Evolutionary conservation across 805 yeast genomes (phyloP).

Genomic region (Spathaspora sp.): DNA sequence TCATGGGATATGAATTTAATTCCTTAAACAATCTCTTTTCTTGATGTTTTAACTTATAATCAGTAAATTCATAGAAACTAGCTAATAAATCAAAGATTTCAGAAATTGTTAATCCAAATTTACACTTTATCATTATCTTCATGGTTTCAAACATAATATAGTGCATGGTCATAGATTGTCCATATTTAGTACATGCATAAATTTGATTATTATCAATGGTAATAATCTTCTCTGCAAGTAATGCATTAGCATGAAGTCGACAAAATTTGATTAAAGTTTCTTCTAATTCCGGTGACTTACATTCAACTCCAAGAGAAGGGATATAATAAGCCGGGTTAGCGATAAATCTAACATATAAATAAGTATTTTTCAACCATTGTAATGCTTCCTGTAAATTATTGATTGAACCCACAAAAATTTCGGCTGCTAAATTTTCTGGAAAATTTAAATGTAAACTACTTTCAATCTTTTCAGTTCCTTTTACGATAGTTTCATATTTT

Average conservation of each 20-base stretch:
- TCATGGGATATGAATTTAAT: slow-evolving; percentile 36
- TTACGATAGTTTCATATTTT: slow-evolving; percentile 38
- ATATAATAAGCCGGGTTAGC: slow-evolving; percentile 40
- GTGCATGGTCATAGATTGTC: slow-evolving; percentile 47
- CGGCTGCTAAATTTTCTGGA: slow-evolving; percentile 14
- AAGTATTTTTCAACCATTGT: slow-evolving; percentile 46
- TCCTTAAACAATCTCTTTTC: slow-evolving; percentile 45
- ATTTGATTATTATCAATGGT: slow-evolving; percentile 6
- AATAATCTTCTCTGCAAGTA: slow-evolving; percentile 29
- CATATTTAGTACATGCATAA: slow-evolving; percentile 36
- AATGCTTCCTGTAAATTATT: slow-evolving; percentile 32
- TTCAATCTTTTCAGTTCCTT: slow-evolving; percentile 44
- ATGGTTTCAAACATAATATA: slow-evolving; percentile 45
- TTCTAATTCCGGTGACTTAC: slow-evolving; percentile 18
- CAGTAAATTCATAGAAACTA: slow-evolving; percentile 37
- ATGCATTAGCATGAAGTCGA: slow-evolving; percentile 24
- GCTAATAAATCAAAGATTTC: slow-evolving; percentile 26
- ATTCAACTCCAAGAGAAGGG: slow-evolving; percentile 16
- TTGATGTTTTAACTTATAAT: slow-evolving; percentile 35
- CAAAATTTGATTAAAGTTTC: slow-evolving; percentile 29
- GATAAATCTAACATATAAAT: slow-evolving; percentile 42
- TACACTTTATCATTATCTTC: slow-evolving; percentile 23
- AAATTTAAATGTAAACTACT: slow-evolving; percentile 28
- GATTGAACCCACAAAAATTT: slow-evolving; percentile 28
- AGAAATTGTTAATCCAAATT: slow-evolving; percentile 9